phyloP scores from a whole-genome alignment of 2,329 filamentous ascomycete genomes.

The Clarireedia hainanense region DNA sequence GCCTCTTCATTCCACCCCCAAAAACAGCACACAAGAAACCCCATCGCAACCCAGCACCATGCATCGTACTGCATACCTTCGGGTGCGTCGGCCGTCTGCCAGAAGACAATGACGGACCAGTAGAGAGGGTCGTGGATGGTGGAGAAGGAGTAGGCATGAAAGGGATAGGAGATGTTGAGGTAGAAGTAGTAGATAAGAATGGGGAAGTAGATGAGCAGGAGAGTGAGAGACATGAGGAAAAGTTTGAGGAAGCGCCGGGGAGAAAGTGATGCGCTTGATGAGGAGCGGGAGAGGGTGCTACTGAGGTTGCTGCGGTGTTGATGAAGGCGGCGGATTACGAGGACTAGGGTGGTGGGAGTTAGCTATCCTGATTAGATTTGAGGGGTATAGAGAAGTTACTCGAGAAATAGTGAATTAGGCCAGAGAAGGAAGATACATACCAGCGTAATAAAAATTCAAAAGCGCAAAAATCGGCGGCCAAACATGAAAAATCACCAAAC shows the following conservation, averaged over 20 bases:
- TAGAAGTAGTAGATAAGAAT: constrained; percentile 44
- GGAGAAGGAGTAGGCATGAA: constrained; percentile 43
- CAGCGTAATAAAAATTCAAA: constrained; percentile 46
- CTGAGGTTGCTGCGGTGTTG: constrained; percentile 52
- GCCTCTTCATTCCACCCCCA: constrained; percentile 59
- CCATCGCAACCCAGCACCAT: constrained; percentile 48
- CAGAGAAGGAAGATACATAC: constrained; percentile 34
- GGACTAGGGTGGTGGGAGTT: constrained; percentile 32
- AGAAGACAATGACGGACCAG: constrained; percentile 43
- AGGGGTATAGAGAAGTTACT: not conserved
- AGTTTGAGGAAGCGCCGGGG: constrained; percentile 55
- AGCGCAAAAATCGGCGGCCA: constrained; percentile 49
- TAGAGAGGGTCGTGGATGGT: constrained; percentile 38
- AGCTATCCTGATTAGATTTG: not conserved
- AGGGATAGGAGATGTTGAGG: constrained; percentile 35
- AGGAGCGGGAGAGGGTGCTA: constrained; percentile 42
- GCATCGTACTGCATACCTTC: constrained; percentile 41
- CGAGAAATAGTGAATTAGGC: constrained; percentile 10
- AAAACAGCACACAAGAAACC: constrained; percentile 50
- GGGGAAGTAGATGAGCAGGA: constrained; percentile 45
- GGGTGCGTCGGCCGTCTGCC: constrained; percentile 32
- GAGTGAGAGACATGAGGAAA: constrained; percentile 45
- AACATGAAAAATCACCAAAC: constrained; percentile 43
- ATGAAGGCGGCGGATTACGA: constrained; percentile 53
- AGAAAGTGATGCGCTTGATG: constrained; percentile 38